Evolutionary conservation across 345 rosid genomes (phyloP), one percentile per base, ranked within the genome.

Genomic region (Viola odorata): DNA sequence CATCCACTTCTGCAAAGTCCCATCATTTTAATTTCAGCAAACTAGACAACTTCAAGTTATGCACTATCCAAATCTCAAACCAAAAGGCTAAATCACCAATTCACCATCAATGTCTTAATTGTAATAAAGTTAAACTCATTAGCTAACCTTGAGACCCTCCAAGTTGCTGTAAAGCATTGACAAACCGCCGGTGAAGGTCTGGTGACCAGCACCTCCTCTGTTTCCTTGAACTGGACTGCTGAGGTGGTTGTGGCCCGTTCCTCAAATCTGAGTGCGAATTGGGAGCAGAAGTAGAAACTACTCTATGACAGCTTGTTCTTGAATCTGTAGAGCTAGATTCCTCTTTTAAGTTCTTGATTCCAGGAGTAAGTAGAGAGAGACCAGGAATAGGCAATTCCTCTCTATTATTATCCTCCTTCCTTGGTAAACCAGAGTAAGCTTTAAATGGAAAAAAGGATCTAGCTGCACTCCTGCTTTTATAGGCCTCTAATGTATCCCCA

Each of bases 121-220:
- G 32, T 23, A 23, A 23, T 23, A 23, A 23, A 23, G 32, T 23
- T 23, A 23, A 23, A 23, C 2, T 17, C 53, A 45, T 9, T 7
- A 45, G 17, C 75, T 67, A 57, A 89, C 98, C 94, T 84, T 82
- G 86, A 15, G 94, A 82, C 42, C 98, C 98, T 65, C 97, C 98
- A 10, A 92, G 96, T 37, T 84, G 85, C 60, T 92, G 86, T 73
- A 92, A 73, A 13, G 98, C 96, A 78, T 77, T 81, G 45, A 89
- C 79, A 39, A 92, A 92, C 49, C 88, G 82, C 23, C 87, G 83
- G 75, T 92, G 98, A 65, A 92, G 75, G 75, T 85, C 96, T 0
- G 94, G 87, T n/a, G 91, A 89, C 98, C 98, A 92, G 74, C 91
- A 85, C 71, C 97, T 84, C 75, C 98, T 83, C 74, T 85, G 96